Evolutionary conservation across 441 rosid genomes (phyloP), one percentile per base, ranked within the genome.

Genomic region (Pelargonium cotyledonis): DNA sequence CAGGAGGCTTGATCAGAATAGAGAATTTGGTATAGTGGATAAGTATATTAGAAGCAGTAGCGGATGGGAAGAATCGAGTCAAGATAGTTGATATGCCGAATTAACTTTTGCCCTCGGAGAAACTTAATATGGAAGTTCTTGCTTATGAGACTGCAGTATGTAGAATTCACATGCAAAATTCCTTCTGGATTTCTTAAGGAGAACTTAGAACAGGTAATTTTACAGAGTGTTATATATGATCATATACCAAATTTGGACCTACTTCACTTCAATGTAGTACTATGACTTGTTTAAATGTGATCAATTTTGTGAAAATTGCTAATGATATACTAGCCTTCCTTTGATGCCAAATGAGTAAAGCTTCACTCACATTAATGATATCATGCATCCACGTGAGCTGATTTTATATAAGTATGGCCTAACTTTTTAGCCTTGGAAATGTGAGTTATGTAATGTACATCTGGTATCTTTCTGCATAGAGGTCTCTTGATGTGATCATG

Each of bases 11-110:
- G 79, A 77, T 58, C 82, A 85, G 75, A 83, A 83, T 60, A 65
- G 70, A 68, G 81, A 82, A 79, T 80, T 78, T 40, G 74, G 77
- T 67, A 83, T 85, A 65, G 68, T 75, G 66, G 86, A 85, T 70
- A 82, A 77, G 72, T 83, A 72, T 64, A 65, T 83, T 16, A 75
- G 85, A 79, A 77, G 86, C 72, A 85, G 82, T 57, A 83, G 81
- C 70, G 82, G 85, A 40, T 82, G 86, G 89, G 81, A 68, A 69
- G 83, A 83, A 71, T 23, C 51, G 63, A 26, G 62, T 18, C 72
- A 19, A 41, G 43, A 60, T n/a, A 69, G 72, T 41, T 68, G 71
- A 63, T 21, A 62, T 63, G 66, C 58, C 72, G 49, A 53, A 60
- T 43, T 65, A 66, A 29, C 18, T 19, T 47, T 63, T 68, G 7